A percentile compares a stretch with the other conserved stretches of the same genome.
These are phyloP conservation scores for Paxillus ammoniavirescens DNA, from an alignment of 768 basidiomycete species.

Conservation along the genomic window DNA sequence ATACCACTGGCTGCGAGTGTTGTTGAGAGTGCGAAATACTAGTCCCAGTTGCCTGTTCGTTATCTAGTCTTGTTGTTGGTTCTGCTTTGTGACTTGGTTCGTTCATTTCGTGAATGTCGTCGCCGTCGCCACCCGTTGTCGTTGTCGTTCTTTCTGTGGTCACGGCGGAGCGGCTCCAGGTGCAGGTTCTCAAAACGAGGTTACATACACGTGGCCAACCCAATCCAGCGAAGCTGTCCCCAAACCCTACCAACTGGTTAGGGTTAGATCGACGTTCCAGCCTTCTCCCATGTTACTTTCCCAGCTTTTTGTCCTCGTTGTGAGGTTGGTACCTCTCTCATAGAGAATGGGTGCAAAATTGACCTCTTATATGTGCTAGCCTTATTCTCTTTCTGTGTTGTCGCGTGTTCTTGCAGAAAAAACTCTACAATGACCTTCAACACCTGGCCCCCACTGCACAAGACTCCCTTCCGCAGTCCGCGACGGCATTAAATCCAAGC, in stretches of 20 bases:
- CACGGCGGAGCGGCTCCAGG: background rate
- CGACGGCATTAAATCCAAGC: conserved; percentile 16
- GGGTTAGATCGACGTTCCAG: conserved; percentile 16
- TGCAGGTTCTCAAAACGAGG: background rate
- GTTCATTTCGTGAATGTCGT: conserved; percentile 29
- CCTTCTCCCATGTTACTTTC: conserved; percentile 10
- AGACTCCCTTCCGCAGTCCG: conserved; percentile 23
- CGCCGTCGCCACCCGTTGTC: conserved; percentile 12
- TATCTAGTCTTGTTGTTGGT: conserved; percentile 27
- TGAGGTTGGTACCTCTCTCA: conserved; percentile 17
- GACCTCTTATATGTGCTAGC: conserved; percentile 31
- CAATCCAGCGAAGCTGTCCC: conserved; percentile 1
- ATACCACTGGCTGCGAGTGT: conserved; percentile 21
- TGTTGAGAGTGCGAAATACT: conserved; percentile 23
- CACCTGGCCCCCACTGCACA: conserved; percentile 36
- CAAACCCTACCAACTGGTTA: conserved; percentile 32
- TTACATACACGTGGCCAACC: conserved; percentile 10
- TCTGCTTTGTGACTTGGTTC: conserved; percentile 27
- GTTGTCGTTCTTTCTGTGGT: background rate
- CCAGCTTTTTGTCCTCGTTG: conserved; percentile 9
- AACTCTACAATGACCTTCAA: conserved; percentile 60
- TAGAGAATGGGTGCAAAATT: background rate
- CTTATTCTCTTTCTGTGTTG: conserved; percentile 53
- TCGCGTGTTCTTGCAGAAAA: conserved; percentile 54
- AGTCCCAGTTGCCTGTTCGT: conserved; percentile 28